phyloP scores from a whole-genome alignment of 164 flowering plant genomes.

The Kalanchoe fedtschenkoi region DNA sequence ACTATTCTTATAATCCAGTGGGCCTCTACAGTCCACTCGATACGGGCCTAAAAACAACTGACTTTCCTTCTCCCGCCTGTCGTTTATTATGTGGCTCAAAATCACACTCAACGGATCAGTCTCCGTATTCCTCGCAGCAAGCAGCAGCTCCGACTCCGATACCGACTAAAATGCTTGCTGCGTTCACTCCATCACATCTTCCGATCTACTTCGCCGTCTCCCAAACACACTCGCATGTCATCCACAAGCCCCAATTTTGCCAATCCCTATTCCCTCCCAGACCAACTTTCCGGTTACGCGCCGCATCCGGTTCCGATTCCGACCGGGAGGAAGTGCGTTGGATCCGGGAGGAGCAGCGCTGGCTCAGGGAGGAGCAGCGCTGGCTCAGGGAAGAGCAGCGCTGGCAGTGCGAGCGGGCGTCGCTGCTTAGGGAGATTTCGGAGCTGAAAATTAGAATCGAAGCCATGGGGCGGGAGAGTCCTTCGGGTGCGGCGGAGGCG shows the following conservation, averaged over 20 bases:
- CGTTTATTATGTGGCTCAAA: not conserved
- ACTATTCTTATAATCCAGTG: no score
- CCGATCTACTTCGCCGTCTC: not conserved
- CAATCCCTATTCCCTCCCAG: not conserved
- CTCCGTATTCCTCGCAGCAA: not conserved
- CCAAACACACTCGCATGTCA: not conserved
- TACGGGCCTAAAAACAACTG: no score
- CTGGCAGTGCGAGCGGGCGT: slow-evolving; percentile 67
- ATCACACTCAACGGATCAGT: not conserved
- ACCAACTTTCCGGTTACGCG: not conserved
- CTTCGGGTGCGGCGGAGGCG: slow-evolving; percentile 23
- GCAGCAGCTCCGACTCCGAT: not conserved
- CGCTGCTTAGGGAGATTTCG: slow-evolving; percentile 40
- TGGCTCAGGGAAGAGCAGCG: slow-evolving; percentile 82
- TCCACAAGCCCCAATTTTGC: not conserved
- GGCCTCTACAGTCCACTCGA: no score
- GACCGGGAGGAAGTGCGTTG: slow-evolving; percentile 50
- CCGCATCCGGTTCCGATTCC: slow-evolving; percentile 1
- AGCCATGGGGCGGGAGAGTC: slow-evolving; percentile 24
- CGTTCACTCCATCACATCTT: not conserved
- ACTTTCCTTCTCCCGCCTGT: not conserved
- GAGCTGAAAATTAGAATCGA: slow-evolving; percentile 39
- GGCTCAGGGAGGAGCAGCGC: slow-evolving; percentile 63
- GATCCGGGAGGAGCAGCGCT: slow-evolving; percentile 50
- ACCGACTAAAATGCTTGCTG: not conserved